Percentiles rank a stretch among this genome's conserved stretches.
Evolutionary conservation across 192 early-diverging fungal genomes (phyloP).

Genomic region (Umbelopsis sp.): DNA sequence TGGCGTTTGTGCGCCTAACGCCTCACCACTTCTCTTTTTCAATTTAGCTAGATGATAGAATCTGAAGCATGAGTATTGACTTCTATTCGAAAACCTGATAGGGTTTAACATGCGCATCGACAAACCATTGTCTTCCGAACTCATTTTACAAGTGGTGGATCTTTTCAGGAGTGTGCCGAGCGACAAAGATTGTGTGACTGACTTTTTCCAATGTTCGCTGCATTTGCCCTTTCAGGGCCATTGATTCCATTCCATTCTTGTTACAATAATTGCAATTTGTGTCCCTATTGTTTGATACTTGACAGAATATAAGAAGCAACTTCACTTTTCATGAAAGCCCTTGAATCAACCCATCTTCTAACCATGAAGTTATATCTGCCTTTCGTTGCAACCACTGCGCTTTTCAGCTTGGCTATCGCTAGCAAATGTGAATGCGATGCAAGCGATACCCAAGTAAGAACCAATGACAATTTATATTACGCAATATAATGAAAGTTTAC

Average conservation of each 20-base stretch:
- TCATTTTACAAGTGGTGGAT: background rate
- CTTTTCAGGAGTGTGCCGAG: no score
- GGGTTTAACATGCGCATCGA: background rate
- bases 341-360: background rate
- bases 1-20: background rate
- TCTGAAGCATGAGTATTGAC: background rate
- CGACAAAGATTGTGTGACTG: no score
- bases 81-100: background rate
- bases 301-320: background rate
- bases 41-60: background rate
- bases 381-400: background rate
- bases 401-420: background rate
- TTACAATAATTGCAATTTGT: no score
- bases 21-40: background rate
- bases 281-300: no score
- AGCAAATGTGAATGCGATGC: background rate
- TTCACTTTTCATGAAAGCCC: background rate
- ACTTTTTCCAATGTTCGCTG: no score
- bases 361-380: background rate
- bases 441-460: background rate
- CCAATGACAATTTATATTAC: background rate
- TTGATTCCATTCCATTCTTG: no score
- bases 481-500: background rate
- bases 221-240: no score
- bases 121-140: conserved; percentile 1